Conservation (phyloP, 1,284 basidiomycete genomes). For the Pseudozyma tsukubaensis region DNA sequence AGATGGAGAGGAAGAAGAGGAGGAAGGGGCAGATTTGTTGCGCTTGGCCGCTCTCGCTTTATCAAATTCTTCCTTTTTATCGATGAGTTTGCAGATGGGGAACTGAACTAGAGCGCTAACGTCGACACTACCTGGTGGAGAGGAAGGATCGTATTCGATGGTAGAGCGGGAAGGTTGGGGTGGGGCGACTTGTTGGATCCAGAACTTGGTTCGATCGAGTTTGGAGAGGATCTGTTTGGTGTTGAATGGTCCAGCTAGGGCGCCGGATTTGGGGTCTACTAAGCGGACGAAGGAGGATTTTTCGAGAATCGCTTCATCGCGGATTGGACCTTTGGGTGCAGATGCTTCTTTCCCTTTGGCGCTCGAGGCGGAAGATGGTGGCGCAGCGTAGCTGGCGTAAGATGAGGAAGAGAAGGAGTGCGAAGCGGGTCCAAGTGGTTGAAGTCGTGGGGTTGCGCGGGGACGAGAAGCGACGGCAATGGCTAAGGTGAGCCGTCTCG, state of each 20-base stretch:
- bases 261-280: conserved; percentile 57
- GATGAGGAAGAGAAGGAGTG: not conserved
- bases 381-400: not conserved
- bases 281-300: conserved; percentile 41
- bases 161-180: conserved; percentile 21
- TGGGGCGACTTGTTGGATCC: conserved; percentile 56
- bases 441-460: not conserved
- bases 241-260: conserved; percentile 51
- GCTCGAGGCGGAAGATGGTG: conserved; percentile 5
- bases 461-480: not conserved
- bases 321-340: conserved; percentile 17
- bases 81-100: conserved; percentile 69
- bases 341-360: not conserved
- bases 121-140: conserved; percentile 2
- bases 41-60: conserved; percentile 43
- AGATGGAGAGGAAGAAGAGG: not conserved
- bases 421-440: not conserved
- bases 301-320: conserved; percentile 44
- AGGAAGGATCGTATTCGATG: conserved; percentile 14
- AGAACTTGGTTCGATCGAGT: conserved; percentile 55
- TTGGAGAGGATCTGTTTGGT: conserved; percentile 49
- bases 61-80: conserved; percentile 69
- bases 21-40: conserved; percentile 3
- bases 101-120: conserved; percentile 30
- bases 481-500: not conserved